phyloP scores from a whole-genome alignment of 2,329 filamentous ascomycete species.

The Verticillium dahliae region DNA sequence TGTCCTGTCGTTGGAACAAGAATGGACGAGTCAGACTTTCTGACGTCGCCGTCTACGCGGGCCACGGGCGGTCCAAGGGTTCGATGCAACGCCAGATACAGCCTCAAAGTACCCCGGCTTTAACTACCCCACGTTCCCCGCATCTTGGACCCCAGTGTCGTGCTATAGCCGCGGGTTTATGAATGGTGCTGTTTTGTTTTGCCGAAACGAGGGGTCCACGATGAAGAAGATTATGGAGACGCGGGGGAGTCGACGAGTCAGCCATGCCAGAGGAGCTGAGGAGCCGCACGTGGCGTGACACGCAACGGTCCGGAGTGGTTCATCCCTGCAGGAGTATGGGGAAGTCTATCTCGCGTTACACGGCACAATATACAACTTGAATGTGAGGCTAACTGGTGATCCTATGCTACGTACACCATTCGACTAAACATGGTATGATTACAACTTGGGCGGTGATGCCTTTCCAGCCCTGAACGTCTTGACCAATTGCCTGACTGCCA shows the following conservation, averaged over 20 bases:
- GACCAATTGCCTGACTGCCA: slow-evolving; percentile 15
- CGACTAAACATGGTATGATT: neutral
- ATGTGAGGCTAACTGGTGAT: too few species aligned
- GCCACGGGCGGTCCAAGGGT: neutral
- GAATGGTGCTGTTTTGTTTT: neutral
- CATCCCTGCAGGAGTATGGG: too few species aligned
- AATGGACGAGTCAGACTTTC: neutral
- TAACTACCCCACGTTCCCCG: slow-evolving; percentile 2
- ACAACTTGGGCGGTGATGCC: neutral
- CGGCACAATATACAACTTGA: too few species aligned
- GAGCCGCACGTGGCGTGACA: neutral
- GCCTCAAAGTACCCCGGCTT: neutral
- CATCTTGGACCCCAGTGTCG: neutral
- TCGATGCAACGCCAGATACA: neutral
- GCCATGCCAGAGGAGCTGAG: neutral
- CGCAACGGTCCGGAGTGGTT: neutral
- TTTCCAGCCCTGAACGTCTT: slow-evolving; percentile 11
- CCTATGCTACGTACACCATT: neutral
- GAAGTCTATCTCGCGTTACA: too few species aligned
- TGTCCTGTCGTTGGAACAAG: neutral
- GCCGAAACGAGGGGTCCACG: neutral
- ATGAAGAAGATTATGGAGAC: neutral
- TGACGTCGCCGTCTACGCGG: neutral
- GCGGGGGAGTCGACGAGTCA: neutral
- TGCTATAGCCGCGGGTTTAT: neutral